These are phyloP conservation scores for Gonapodya prolifera DNA, from an alignment of 192 early-diverging fungal genomes.

Conservation along the genomic window DNA sequence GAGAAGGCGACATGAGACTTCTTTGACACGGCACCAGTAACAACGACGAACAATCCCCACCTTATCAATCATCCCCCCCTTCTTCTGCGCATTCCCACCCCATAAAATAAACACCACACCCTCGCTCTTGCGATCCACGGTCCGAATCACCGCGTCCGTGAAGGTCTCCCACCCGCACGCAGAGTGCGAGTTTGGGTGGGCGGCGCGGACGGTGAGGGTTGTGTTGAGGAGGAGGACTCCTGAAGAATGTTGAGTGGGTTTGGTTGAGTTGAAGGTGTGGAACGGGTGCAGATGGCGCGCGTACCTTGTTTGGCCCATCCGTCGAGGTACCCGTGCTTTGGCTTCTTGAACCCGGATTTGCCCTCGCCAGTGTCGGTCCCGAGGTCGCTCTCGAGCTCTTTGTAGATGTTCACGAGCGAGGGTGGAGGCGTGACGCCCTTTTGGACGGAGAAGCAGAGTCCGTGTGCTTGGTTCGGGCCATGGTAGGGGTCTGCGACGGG, in stretches of 20 bases:
- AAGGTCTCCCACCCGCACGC: conserved; percentile 74
- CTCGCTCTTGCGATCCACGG: conserved; percentile 42
- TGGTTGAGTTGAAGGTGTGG: not conserved
- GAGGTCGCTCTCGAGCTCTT: conserved; percentile 57
- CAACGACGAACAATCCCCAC: not conserved
- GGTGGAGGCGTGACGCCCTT: conserved; percentile 66
- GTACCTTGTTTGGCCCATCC: conserved; percentile 55
- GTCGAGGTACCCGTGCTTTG: conserved; percentile 61
- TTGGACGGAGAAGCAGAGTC: conserved; percentile 81
- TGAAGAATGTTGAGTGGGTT: not conserved
- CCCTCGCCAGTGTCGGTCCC: conserved; percentile 18
- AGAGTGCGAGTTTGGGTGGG: conserved; percentile 69
- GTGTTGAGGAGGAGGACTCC: conserved; percentile 88
- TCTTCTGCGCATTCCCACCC: conserved; percentile 82
- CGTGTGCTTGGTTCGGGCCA: conserved; percentile 70
- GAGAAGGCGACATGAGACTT: conserved; percentile 2
- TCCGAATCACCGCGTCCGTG: conserved; percentile 67
- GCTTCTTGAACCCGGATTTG: conserved; percentile 38
- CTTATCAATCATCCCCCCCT: conserved; percentile 56
- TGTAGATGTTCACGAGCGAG: conserved; percentile 85
- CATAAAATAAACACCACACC: conserved; percentile 89
- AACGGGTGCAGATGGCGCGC: too few relatives aligned
- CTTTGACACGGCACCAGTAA: not conserved
- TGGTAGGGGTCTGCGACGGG: conserved; percentile 70
- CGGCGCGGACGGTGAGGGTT: conserved; percentile 66